Conservation (phyloP, 2,329 filamentous ascomycete species). For the Aspergillus bombycis region DNA sequence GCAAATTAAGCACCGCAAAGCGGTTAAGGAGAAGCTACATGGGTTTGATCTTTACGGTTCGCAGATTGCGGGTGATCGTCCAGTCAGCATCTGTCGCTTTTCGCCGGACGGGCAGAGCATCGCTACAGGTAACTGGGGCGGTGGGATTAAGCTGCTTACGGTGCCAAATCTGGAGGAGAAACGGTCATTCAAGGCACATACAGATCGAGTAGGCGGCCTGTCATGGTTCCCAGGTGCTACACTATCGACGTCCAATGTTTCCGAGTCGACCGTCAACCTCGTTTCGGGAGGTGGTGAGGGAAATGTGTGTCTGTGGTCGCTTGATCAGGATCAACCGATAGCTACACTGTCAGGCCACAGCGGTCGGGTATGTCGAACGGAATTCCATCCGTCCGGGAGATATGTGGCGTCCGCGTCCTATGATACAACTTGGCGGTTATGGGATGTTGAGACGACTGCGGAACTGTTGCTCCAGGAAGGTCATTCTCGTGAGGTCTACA, state of each 20-base stretch:
- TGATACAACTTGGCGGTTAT: slow-evolving; percentile 94
- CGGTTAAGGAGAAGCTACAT: slow-evolving; percentile 78
- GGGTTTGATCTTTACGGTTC: slow-evolving; percentile 90
- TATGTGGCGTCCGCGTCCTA: slow-evolving; percentile 93
- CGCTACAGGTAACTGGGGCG: slow-evolving; percentile 91
- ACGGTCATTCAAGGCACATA: slow-evolving; percentile 77
- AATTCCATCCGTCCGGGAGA: slow-evolving; percentile 89
- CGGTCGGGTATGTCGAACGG: slow-evolving; percentile 85
- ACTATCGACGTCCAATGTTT: slow-evolving; percentile 69
- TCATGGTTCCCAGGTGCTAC: slow-evolving; percentile 88
- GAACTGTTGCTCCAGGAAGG: slow-evolving; percentile 91
- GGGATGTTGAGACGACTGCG: slow-evolving; percentile 84
- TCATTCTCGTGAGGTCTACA: slow-evolving; percentile 90
- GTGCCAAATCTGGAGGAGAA: slow-evolving; percentile 82
- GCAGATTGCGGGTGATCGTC: slow-evolving; percentile 87
- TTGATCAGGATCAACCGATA: slow-evolving; percentile 82
- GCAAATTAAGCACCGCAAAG: slow-evolving; percentile 90
- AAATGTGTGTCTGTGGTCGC: slow-evolving; percentile 85
- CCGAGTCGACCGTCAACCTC: slow-evolving; percentile 75
- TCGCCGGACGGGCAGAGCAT: slow-evolving; percentile 81
- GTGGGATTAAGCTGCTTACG: slow-evolving; percentile 81
- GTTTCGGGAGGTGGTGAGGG: slow-evolving; percentile 90
- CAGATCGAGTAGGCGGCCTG: slow-evolving; percentile 84
- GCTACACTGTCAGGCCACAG: slow-evolving; percentile 81
- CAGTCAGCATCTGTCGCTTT: slow-evolving; percentile 89